Evolutionary conservation across 1,139 yeast species (phyloP).

Genomic region (Candida tetrigidarum): DNA sequence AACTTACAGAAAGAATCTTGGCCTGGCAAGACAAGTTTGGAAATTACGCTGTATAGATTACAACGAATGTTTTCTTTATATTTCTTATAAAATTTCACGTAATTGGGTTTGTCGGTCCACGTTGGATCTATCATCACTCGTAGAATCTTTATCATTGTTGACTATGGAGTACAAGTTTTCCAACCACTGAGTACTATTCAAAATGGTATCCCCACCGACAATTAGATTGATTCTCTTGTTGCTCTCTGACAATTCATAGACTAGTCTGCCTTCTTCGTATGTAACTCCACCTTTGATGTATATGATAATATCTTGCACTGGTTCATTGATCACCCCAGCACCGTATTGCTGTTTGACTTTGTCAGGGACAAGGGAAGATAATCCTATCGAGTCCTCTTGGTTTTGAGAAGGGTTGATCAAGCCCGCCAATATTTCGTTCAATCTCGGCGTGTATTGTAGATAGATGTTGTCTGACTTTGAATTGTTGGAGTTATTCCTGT

Average conservation of each 20-base stretch:
- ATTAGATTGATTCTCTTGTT: slow-evolving; percentile 54
- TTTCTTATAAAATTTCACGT: slow-evolving; percentile 4
- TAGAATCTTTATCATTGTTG: not conserved
- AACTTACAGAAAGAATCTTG: slow-evolving; percentile 66
- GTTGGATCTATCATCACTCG: not conserved
- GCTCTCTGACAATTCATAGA: slow-evolving; percentile 67
- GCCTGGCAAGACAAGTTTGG: slow-evolving; percentile 82
- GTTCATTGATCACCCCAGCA: slow-evolving; percentile 14
- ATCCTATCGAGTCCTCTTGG: slow-evolving; percentile 11
- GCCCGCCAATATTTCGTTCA: slow-evolving; percentile 48
- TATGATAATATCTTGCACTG: slow-evolving; percentile 76
- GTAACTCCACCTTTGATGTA: slow-evolving; percentile 92
- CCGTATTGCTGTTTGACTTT: slow-evolving; percentile 41
- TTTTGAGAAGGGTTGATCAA: slow-evolving; percentile 22
- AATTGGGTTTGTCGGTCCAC: slow-evolving; percentile 5
- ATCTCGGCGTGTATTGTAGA: slow-evolving; percentile 76
- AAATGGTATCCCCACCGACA: slow-evolving; percentile 77
- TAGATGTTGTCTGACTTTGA: slow-evolving; percentile 50
- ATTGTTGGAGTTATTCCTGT: slow-evolving; percentile 22
- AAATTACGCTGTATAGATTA: slow-evolving; percentile 38
- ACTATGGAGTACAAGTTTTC: not conserved
- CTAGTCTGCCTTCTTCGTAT: slow-evolving; percentile 86
- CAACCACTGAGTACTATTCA: slow-evolving; percentile 48
- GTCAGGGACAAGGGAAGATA: slow-evolving; percentile 48
- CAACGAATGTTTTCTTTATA: too few species aligned